phyloP scores from a whole-genome alignment of 2,329 filamentous ascomycete genomes.

The Beauveria scarabaeidicola region DNA sequence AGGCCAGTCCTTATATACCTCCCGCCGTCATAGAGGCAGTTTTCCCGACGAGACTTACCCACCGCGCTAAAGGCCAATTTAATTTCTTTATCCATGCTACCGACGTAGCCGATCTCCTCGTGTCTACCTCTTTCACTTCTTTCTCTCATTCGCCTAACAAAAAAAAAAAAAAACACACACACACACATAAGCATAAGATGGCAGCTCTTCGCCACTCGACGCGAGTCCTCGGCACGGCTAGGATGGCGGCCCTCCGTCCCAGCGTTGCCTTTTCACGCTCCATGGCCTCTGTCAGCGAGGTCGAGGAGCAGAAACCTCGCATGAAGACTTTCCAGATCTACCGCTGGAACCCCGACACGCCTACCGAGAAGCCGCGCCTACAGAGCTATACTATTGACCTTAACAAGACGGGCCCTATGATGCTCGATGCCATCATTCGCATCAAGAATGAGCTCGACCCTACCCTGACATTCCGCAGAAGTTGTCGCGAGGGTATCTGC shows the following conservation, averaged over 20 bases:
- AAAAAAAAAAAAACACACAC: slow-evolving; percentile 18
- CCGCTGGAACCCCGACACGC: slow-evolving; percentile 94
- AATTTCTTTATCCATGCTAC: not conserved
- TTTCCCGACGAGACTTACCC: not conserved
- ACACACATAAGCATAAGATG: too few species aligned
- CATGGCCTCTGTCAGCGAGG: slow-evolving; percentile 50
- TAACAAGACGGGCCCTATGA: slow-evolving; percentile 99
- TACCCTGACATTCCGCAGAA: slow-evolving; percentile 89
- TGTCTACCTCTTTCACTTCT: not conserved
- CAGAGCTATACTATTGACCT: slow-evolving; percentile 91
- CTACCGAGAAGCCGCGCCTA: slow-evolving; percentile 88
- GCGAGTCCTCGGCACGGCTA: slow-evolving; percentile 40
- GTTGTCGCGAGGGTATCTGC: slow-evolving; percentile 96
- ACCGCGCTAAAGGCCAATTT: slow-evolving; percentile 2
- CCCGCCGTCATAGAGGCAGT: not conserved
- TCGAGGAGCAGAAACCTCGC: slow-evolving; percentile 53
- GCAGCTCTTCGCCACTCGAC: slow-evolving; percentile 52
- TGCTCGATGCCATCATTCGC: slow-evolving; percentile 89
- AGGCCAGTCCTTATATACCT: too few species aligned
- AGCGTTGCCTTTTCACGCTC: slow-evolving; percentile 38
- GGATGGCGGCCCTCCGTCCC: slow-evolving; percentile 31
- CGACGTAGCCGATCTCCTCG: not conserved
- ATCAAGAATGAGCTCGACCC: slow-evolving; percentile 99
- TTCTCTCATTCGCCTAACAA: not conserved
- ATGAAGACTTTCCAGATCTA: slow-evolving; percentile 98